Evolutionary conservation across 2,329 filamentous ascomycete genomes (phyloP).

Genomic region (Ceratocystis papillata): DNA sequence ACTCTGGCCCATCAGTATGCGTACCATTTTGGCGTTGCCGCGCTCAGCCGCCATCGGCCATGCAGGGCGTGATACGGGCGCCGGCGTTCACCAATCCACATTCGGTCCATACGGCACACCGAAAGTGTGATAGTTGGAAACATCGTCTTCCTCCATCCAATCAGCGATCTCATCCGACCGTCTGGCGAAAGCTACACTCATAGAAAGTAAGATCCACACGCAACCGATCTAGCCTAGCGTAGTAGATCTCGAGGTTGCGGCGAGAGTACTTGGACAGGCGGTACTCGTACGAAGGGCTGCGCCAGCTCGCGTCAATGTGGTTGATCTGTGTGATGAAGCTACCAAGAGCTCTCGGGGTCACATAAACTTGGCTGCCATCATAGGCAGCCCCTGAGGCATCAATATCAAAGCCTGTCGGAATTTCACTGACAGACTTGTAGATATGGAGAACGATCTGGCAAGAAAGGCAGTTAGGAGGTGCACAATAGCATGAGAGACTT

Average conservation of each 20-base stretch:
- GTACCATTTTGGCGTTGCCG: constrained; percentile 58
- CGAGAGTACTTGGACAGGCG: constrained; percentile 77
- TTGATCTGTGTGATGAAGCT: constrained; percentile 77
- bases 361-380: constrained; percentile 69
- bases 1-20: constrained; percentile 61
- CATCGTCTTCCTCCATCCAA: no score
- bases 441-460: constrained; percentile 67
- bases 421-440: constrained; percentile 74
- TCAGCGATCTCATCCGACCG: constrained; percentile 30
- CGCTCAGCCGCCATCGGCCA: constrained; percentile 65
- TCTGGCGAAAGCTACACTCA: constrained; percentile 66
- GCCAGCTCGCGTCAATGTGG: constrained; percentile 63
- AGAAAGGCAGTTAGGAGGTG: constrained; percentile 3
- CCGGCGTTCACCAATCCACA: constrained; percentile 56
- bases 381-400: constrained; percentile 75
- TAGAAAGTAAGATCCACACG: constrained; percentile 77
- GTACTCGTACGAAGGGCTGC: constrained; percentile 80
- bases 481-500: background rate
- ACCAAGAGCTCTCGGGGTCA: constrained; percentile 62
- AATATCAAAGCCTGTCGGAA: constrained; percentile 80
- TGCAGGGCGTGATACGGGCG: constrained; percentile 59
- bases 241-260: constrained; percentile 74
- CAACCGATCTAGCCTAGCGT: constrained; percentile 62
- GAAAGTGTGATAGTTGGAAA: no score
- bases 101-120: no score